These are phyloP conservation scores for Phytophthora capsici DNA, from an alignment of 352 stramenopile species.

Conservation along the genomic window DNA sequence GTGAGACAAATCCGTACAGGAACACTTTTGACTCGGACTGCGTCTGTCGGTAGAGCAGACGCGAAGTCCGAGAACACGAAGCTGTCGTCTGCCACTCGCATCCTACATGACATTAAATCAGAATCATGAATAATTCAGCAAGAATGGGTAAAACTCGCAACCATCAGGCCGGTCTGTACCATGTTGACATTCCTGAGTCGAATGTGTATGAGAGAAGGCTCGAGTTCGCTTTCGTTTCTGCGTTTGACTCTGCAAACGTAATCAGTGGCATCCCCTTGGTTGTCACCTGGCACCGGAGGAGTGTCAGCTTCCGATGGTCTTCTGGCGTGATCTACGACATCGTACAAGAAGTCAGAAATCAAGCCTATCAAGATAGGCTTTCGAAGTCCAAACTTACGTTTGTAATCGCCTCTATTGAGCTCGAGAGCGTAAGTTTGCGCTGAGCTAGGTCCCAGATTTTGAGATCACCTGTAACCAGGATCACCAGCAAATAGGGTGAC, in stretches of 20 bases:
- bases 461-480: constrained; percentile 61
- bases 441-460: constrained; percentile 79
- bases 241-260: constrained; percentile 77
- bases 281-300: constrained; percentile 79
- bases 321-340: constrained; percentile 24
- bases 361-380: background rate
- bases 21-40: constrained; percentile 64
- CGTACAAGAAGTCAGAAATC: constrained; percentile 2
- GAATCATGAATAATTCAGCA: background rate
- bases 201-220: constrained; percentile 85
- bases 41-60: constrained; percentile 74
- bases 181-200: constrained; percentile 71
- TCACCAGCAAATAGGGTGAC: constrained; percentile 77
- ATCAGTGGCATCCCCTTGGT: constrained; percentile 77
- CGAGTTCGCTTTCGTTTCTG: constrained; percentile 53
- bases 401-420: constrained; percentile 71
- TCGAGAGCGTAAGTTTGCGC: constrained; percentile 57
- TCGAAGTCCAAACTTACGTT: constrained; percentile 37
- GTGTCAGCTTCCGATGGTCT: constrained; percentile 55
- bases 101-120: constrained; percentile 47
- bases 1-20: constrained; percentile 64
- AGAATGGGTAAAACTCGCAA: background rate
- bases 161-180: constrained; percentile 44
- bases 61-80: constrained; percentile 90
- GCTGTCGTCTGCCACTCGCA: constrained; percentile 85